These are phyloP conservation scores for Colletotrichum sp. DNA, from an alignment of 2,329 filamentous ascomycete species.

Conservation along the genomic window DNA sequence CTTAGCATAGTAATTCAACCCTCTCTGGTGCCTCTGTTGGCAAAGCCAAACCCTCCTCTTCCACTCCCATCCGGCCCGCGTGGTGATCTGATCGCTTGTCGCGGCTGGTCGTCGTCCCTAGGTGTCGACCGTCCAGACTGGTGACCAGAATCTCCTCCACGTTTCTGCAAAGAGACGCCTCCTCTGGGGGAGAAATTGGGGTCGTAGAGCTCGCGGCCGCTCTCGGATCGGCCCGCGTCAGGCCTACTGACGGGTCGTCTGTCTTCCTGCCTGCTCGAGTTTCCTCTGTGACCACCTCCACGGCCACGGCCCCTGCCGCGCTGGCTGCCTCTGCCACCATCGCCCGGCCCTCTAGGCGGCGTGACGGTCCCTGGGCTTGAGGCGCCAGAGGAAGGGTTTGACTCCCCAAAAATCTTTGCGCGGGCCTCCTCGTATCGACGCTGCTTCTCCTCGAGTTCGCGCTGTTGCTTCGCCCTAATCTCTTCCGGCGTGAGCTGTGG, in stretches of 20 bases:
- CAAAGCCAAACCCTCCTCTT: slow-evolving; percentile 80
- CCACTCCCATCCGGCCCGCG: slow-evolving; percentile 80
- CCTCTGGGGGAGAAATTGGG: slow-evolving; percentile 73
- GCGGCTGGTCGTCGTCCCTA: slow-evolving; percentile 67
- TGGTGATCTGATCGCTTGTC: slow-evolving; percentile 75
- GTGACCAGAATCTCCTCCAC: slow-evolving; percentile 41
- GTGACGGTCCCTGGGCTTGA: slow-evolving; percentile 68
- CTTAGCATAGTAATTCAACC: slow-evolving; percentile 38
- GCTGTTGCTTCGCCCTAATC: slow-evolving; percentile 76
- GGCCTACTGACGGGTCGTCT: slow-evolving; percentile 25
- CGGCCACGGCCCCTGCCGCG: slow-evolving; percentile 53
- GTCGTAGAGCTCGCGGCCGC: slow-evolving; percentile 74
- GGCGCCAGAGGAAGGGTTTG: slow-evolving; percentile 57
- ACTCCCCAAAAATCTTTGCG: slow-evolving; percentile 82
- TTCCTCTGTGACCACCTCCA: slow-evolving; percentile 44
- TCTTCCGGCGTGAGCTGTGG: slow-evolving; percentile 75
- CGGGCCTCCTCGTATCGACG: slow-evolving; percentile 87
- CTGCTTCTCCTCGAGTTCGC: slow-evolving; percentile 88
- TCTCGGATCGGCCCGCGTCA: slow-evolving; percentile 28
- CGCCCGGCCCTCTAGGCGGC: slow-evolving; percentile 53
- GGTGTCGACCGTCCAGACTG: slow-evolving; percentile 49
- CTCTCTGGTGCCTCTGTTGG: slow-evolving; percentile 62
- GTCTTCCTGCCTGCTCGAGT: slow-evolving; percentile 32
- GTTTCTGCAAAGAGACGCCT: slow-evolving; percentile 52
- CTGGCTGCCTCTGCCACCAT: slow-evolving; percentile 41